Base-by-base conservation (phyloP, 768 basidiomycete genomes). In the Serendipita sp. region DNA sequence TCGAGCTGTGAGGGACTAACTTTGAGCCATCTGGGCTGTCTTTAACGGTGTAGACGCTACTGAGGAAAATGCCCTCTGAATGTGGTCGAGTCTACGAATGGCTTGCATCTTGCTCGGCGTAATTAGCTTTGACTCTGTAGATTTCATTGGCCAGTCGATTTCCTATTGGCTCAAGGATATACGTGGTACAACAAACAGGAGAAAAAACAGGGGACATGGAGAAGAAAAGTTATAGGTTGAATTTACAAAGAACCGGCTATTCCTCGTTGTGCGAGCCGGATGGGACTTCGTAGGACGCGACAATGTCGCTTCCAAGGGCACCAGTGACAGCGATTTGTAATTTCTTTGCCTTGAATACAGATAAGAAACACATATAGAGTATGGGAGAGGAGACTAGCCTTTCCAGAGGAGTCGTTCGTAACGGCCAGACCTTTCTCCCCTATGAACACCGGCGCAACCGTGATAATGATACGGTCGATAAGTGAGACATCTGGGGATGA, bases 371-470 rank as follows among this genome's bases (percentile, higher is more conserved):
- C 48, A 8, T 33, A 6, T 8, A n/a, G 6, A 52, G 31, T 18
- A 23, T 8, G 16, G 8, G 48, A 52, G 6, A 16, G 10, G n/a
- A 18, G n/a, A 8, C n/a, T 6, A 13, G n/a, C 48, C 48, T 52
- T 10, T 6, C n/a, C 48, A 23, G 48, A 6, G 18, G 5, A 8
- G 10, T 10, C 18, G 48, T 33, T 16, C 6, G 48, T 23, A n/a
- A 52, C 48, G 5, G 18, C 31, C 16, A 52, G 10, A 6, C 48
- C 48, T 23, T 18, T 52, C 18, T 16, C n/a, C 8, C 48, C 48
- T 8, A 52, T 16, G 48, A 52, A 18, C 16, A 52, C 48, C 10
- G 96, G 96, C 1, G 94, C 88, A 18, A 91, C 80, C 2, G 96
- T 98, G 50, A 97, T 75, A 50, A 98, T 80, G 18, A 96, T 69